phyloP scores from a whole-genome alignment of 1,139 yeast species.

The Saccharomyces pastorianus region DNA sequence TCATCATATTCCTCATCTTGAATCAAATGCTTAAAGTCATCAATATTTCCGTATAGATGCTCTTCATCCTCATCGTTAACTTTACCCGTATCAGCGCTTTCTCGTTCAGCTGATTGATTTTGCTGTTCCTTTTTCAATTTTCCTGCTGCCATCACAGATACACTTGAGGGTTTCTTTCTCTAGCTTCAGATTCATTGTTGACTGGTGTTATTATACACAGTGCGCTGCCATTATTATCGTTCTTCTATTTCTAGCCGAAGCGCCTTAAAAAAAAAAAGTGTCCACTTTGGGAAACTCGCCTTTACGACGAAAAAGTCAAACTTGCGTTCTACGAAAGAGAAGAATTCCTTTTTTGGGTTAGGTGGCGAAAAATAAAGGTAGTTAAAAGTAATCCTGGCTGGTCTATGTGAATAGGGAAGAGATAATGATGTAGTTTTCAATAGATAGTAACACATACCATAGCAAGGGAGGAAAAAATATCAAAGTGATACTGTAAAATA shows the following conservation, averaged over 20 bases:
- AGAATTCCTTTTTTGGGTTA: background rate
- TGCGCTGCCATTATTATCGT: background rate
- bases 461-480: background rate
- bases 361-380: background rate
- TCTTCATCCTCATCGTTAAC: conserved; percentile 24
- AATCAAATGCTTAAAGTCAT: conserved; percentile 19
- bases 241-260: background rate
- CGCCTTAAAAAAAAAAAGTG: background rate
- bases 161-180: background rate
- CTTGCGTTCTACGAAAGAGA: background rate
- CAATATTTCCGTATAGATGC: conserved; percentile 24
- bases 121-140: background rate
- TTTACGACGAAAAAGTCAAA: background rate
- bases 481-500: background rate
- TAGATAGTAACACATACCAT: background rate
- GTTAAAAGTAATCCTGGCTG: background rate
- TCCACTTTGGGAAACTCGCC: background rate
- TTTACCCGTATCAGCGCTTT: conserved; percentile 2
- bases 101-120: background rate
- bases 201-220: background rate
- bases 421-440: background rate
- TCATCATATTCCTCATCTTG: conserved; percentile 17
- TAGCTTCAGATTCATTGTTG: background rate
- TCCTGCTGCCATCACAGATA: background rate
- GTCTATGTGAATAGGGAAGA: background rate